These are phyloP conservation scores for Grifola frondosa DNA, from an alignment of 1,284 basidiomycete genomes.

Conservation along the genomic window DNA sequence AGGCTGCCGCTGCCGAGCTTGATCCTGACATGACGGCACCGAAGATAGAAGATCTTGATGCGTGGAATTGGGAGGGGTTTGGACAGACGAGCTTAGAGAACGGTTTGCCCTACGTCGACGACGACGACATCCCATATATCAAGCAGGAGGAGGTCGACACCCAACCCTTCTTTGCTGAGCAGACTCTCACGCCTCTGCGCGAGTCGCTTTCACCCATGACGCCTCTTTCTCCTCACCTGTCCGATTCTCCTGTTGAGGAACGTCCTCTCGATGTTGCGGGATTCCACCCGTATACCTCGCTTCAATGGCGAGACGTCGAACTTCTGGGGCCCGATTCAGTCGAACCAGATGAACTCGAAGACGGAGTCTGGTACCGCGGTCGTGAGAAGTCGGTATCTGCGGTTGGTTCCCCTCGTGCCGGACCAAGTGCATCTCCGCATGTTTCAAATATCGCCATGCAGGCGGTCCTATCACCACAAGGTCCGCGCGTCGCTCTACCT, in stretches of 20 bases:
- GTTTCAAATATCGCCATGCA: too few species aligned
- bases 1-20: slow-evolving; percentile 36
- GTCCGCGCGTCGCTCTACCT: slow-evolving; percentile 3
- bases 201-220: slow-evolving; percentile 17
- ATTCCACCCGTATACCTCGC: slow-evolving; percentile 23
- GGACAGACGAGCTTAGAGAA: slow-evolving; percentile 4
- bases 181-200: slow-evolving; percentile 15
- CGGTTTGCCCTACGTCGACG: slow-evolving; percentile 17
- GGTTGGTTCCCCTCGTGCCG: slow-evolving; percentile 6
- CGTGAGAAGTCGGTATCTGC: not conserved
- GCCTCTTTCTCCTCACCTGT: slow-evolving; percentile 15
- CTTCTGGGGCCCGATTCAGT: slow-evolving; percentile 50
- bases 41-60: slow-evolving; percentile 46
- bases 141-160: slow-evolving; percentile 36
- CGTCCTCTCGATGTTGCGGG: slow-evolving; percentile 5
- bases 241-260: slow-evolving; percentile 22
- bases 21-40: slow-evolving; percentile 28
- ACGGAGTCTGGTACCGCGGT: slow-evolving; percentile 35
- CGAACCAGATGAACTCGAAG: slow-evolving; percentile 44
- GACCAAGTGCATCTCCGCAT: slow-evolving; percentile 11
- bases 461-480: too few species aligned
- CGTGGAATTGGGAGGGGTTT: slow-evolving; percentile 42
- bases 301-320: slow-evolving; percentile 48
- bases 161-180: slow-evolving; percentile 18
- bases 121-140: slow-evolving; percentile 30